These are phyloP conservation scores for Trichoderma polysporum DNA, from an alignment of 2,329 filamentous ascomycete species.

Conservation along the genomic window DNA sequence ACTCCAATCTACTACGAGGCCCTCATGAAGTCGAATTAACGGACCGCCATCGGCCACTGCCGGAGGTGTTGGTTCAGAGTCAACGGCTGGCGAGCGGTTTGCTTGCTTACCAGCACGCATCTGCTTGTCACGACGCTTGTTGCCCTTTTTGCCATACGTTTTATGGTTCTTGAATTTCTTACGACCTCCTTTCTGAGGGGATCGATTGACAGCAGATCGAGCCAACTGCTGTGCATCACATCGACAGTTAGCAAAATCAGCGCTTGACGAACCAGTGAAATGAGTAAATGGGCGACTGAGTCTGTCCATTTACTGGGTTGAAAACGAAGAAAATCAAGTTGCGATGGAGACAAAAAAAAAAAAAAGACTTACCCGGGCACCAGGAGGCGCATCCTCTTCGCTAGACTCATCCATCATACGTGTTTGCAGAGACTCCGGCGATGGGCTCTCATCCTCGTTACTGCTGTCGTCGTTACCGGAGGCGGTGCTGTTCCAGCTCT, in stretches of 20 bases:
- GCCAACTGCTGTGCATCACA: slow-evolving; percentile 2
- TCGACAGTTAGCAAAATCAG: neutral
- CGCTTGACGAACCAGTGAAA: neutral
- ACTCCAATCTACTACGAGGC: slow-evolving; percentile 83
- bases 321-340: too few relatives aligned
- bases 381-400: slow-evolving; percentile 43
- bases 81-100: slow-evolving; percentile 33
- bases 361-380: slow-evolving; percentile 29
- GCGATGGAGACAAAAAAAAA: neutral
- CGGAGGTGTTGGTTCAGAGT: slow-evolving; percentile 40
- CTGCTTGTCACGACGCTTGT: slow-evolving; percentile 49
- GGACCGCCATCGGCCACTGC: slow-evolving; percentile 53
- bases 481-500: slow-evolving; percentile 46
- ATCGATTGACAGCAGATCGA: slow-evolving; percentile 22
- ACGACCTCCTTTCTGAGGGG: slow-evolving; percentile 38
- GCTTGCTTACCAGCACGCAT: slow-evolving; percentile 39
- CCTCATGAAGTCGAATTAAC: slow-evolving; percentile 78
- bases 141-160: slow-evolving; percentile 50
- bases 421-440: slow-evolving; percentile 40
- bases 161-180: slow-evolving; percentile 50
- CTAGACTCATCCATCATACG: slow-evolving; percentile 61
- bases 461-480: slow-evolving; percentile 54
- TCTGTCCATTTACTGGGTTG: too few relatives aligned
- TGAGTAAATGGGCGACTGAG: too few relatives aligned
- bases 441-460: slow-evolving; percentile 49